Base-by-base conservation (phyloP, 106 monocot species). In the Platanthera guangdongensis region DNA sequence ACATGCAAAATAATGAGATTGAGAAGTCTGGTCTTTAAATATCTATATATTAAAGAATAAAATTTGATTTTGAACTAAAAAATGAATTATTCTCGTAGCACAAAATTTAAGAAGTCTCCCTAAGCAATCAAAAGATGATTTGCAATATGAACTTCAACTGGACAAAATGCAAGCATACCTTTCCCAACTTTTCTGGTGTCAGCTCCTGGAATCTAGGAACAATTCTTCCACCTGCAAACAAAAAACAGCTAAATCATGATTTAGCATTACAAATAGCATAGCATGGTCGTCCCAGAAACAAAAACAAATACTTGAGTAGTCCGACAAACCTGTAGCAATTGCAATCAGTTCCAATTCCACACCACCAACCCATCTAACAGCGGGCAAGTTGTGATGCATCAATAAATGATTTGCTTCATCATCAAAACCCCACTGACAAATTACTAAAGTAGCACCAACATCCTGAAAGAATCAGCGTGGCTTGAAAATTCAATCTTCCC, bases 361-460 rank as follows among this genome's bases (percentile, higher is more conserved):
- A 84, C 99, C 99, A 81, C 99, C 99, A 88, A 99, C 99, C 99
- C 99, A 94, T 88, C 99, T 92, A 79, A 99, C 99, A 82, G 99
- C 99, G 83, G 99, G 99, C 50, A 99, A 78, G 76, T 99, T 92
- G 30, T 92, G 81, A 83, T 99, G 94, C 94, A 99, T 94, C 85
- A 99, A 83, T 39, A 99, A 65, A 75, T 99, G 99, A 77, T 99
- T 99, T 73, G 99, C 99, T 86, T 99, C 99, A 86, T 99, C 99
- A 81, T 99, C 99, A 80, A 99, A 99, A 49, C 99, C 99, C 99
- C 99, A 99, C 57, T 99, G 99, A 72, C 99, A 99, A 75, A 99
- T 99, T 75, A 99, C 99, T 47, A 99, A 78, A 9, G 94, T 99
- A 64, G 99, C 88, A 81, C 99, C 99, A 83, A 85, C 94, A 88